phyloP scores from a whole-genome alignment of 495 filamentous ascomycete species.

The Penicillium robsamsonii region DNA sequence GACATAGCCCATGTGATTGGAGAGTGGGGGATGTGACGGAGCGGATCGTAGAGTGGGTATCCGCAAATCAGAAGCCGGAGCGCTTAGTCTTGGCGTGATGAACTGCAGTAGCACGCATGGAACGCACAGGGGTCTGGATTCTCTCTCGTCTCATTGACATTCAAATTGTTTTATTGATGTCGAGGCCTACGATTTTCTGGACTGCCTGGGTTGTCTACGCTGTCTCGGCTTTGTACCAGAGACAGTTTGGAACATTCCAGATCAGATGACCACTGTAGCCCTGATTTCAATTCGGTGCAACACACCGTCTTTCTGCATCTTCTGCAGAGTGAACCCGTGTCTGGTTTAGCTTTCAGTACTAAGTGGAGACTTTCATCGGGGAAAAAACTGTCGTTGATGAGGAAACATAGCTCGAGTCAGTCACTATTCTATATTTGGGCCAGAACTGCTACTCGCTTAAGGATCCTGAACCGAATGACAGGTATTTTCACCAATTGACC shows the following conservation, averaged over 20 bases:
- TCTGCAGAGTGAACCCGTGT: not conserved
- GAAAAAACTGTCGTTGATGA: not conserved
- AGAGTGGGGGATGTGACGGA: conserved; percentile 21
- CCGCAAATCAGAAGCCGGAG: conserved; percentile 22
- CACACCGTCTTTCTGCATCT: not conserved
- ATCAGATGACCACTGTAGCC: conserved; percentile 22
- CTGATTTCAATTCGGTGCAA: conserved; percentile 10
- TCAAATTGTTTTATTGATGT: conserved; percentile 9
- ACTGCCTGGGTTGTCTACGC: conserved; percentile 1
- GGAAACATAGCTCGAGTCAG: not conserved
- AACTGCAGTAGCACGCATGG: conserved; percentile 24
- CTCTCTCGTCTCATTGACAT: conserved; percentile 18
- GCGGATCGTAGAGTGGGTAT: conserved; percentile 21
- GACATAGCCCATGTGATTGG: conserved; percentile 25
- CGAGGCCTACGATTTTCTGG: not conserved
- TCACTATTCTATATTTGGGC: conserved; percentile 27
- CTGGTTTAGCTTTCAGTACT: conserved; percentile 10
- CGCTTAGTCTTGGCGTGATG: conserved; percentile 26
- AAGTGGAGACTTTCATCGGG: conserved; percentile 6
- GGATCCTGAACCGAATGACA: conserved; percentile 5
- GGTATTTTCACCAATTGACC: conserved; percentile 11
- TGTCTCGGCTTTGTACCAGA: conserved; percentile 7
- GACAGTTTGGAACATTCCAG: conserved; percentile 16
- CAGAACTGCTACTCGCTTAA: not conserved
- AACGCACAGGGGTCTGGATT: conserved; percentile 16